A percentile compares a stretch with the other conserved stretches of the same genome.
phyloP scores from a whole-genome alignment of 352 stramenopile species.

The Thraustochytrium sp. region DNA sequence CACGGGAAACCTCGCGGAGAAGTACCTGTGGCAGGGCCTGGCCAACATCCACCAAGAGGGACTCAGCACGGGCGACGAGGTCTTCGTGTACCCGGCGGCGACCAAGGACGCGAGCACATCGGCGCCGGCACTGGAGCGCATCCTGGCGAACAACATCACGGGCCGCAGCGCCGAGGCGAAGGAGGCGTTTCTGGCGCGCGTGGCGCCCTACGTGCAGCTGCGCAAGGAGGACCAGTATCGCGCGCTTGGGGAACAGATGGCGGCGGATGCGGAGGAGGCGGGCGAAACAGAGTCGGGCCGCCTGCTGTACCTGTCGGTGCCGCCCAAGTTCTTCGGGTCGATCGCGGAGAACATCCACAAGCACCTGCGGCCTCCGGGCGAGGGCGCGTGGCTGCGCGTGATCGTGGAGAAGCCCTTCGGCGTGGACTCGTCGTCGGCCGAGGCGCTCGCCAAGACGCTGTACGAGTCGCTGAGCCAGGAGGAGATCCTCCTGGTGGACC shows the following conservation, averaged over 20 bases:
- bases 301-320: constrained; percentile 70
- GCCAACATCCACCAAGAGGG: constrained; percentile 34
- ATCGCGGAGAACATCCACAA: constrained; percentile 51
- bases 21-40: constrained; percentile 66
- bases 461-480: constrained; percentile 57
- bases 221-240: constrained; percentile 49
- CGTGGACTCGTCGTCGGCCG: constrained; percentile 57
- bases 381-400: constrained; percentile 59
- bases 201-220: constrained; percentile 55
- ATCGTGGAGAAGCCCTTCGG: constrained; percentile 74
- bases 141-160: constrained; percentile 26
- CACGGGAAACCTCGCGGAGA: constrained; percentile 69
- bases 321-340: constrained; percentile 61
- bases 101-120: constrained; percentile 24
- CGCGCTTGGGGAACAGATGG: not conserved
- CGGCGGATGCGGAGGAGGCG: not conserved
- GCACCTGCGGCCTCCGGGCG: not conserved
- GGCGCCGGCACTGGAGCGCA: constrained; percentile 23
- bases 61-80: not conserved
- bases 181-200: not conserved
- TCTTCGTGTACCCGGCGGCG: constrained; percentile 16
- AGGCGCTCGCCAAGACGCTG: constrained; percentile 54
- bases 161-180: not conserved
- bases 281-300: constrained; percentile 53
- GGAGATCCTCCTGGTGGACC: constrained; percentile 73